Conservation (phyloP, 352 stramenopile species). For the Pythium pyrilobum region DNA sequence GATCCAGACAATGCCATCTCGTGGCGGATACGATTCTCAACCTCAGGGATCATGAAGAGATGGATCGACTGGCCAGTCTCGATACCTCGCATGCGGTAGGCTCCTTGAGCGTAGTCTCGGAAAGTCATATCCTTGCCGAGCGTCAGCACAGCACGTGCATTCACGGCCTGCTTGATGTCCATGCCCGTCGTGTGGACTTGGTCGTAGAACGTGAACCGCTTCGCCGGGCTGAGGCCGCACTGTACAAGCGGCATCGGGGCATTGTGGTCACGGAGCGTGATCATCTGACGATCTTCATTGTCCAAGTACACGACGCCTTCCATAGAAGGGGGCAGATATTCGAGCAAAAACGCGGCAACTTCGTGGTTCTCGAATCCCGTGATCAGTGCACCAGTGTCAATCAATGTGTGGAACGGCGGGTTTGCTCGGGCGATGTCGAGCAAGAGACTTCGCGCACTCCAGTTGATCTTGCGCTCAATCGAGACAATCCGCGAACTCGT, state of each 20-base stretch:
- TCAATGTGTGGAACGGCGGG: conserved; percentile 82
- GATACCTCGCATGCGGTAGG: conserved; percentile 90
- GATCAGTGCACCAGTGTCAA: conserved; percentile 90
- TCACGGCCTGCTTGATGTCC: conserved; percentile 91
- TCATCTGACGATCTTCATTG: conserved; percentile 85
- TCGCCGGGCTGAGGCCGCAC: conserved; percentile 76
- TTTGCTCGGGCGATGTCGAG: conserved; percentile 71
- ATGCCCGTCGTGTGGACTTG: conserved; percentile 93
- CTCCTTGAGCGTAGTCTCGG: conserved; percentile 90
- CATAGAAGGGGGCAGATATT: conserved; percentile 66
- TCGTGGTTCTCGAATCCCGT: conserved; percentile 89
- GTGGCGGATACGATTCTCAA: conserved; percentile 84
- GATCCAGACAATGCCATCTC: conserved; percentile 57
- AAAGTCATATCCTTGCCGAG: conserved; percentile 98
- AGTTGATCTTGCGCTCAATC: conserved; percentile 80
- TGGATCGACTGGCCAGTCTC: conserved; percentile 90
- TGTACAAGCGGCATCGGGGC: conserved; percentile 91
- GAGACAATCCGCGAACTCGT: conserved; percentile 91
- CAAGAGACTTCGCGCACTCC: conserved; percentile 66
- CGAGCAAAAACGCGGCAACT: conserved; percentile 80
- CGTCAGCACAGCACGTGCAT: conserved; percentile 85
- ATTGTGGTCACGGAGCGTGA: conserved; percentile 93
- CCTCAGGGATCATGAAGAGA: conserved; percentile 90
- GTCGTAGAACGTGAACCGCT: conserved; percentile 92
- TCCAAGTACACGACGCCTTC: conserved; percentile 92